Evolutionary conservation across 2,329 filamentous ascomycete species (phyloP), one percentile per base, ranked within the genome.

Genomic region (Epichloe amarillans): DNA sequence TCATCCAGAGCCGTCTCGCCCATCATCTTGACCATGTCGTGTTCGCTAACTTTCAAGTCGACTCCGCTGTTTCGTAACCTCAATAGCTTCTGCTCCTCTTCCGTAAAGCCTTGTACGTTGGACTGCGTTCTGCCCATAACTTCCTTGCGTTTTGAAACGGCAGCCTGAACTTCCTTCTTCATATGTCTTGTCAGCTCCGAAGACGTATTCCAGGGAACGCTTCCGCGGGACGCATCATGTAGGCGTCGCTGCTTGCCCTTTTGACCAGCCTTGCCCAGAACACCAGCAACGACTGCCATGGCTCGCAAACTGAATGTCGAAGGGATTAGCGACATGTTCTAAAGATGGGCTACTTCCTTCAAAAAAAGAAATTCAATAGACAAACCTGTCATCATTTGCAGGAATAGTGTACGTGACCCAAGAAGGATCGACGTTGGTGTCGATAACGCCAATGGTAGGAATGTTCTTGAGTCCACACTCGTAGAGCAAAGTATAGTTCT

Each of bases 341-440:
- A 26, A 4, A 36, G 11, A 4, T 3, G 26, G 12, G 8, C 5
- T 19, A 15, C 15, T 11, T 19, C 17, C 8, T 23, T 10, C 14
- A 5, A 4, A 23, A 37, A 12, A 47, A 33, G 2, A 3, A 23
- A 4, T 6, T 15, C 5, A 23, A 23, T 10, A 38, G 44, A 65
- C 74, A 62, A 66, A 88, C 84, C 84, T 89, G 74, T 98, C 93
- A 64, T 98, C 93, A 66, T 98, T 98, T 47, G 88, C 88, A 2
- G 93, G 93, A 58, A 98, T 96, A 14, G 87, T 86, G 64, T 98
- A 98, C 4, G 93, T 97, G 47, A 97, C 89, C 80, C 87, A 91
- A 0, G 88, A 88, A 0, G 93, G 88, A 67, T 97, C 86, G 2
- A 83, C 84, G 66, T 98, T 86, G 1, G 93, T 97, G 67, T 98